A percentile compares a stretch with the other conserved stretches of the same genome.
Conservation (phyloP, 257 asterid genomes). For the Rhazya stricta region DNA sequence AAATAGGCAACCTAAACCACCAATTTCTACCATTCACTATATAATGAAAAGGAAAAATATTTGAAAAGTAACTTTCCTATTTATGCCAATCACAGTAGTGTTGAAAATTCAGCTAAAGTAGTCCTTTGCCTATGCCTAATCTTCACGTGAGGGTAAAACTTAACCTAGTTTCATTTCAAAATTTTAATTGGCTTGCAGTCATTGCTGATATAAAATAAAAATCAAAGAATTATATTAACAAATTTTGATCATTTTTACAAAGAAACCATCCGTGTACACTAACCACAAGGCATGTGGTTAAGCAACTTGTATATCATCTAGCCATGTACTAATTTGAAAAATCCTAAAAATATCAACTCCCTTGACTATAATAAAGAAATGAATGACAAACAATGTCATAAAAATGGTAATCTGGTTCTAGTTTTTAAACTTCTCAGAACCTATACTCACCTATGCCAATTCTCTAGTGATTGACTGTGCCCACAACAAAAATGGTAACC, state of each 20-base stretch:
- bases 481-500: neutral
- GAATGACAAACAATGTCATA: neutral
- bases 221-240: no score
- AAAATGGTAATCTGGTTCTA: neutral
- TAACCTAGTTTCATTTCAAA: neutral
- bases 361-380: neutral
- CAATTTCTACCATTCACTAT: neutral
- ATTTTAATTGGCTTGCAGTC: neutral
- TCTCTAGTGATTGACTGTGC: neutral
- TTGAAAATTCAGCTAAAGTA: neutral
- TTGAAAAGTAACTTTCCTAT: neutral
- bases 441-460: neutral
- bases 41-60: neutral
- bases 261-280: neutral
- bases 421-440: neutral
- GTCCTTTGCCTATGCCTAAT: neutral
- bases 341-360: neutral
- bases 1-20: neutral
- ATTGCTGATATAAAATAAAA: neutral
- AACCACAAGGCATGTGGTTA: neutral
- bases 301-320: constrained; percentile 2
- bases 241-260: neutral
- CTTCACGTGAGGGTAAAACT: neutral
- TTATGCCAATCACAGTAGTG: neutral
- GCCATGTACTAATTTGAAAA: neutral